Evolutionary conservation across 2,329 filamentous ascomycete species (phyloP).

Genomic region (Fusarium nygamai): DNA sequence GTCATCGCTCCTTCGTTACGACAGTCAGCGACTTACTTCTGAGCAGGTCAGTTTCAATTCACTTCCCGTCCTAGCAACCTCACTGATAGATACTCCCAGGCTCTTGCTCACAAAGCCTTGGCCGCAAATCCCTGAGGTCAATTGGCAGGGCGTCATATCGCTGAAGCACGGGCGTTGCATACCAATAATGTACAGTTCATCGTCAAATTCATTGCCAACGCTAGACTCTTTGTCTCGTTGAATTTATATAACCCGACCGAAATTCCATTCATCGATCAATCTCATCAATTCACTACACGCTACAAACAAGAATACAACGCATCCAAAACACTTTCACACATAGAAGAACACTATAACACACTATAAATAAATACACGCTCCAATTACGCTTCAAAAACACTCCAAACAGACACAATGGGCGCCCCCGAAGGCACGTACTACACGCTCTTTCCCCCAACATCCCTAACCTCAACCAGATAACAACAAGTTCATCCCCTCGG

Average conservation of each 20-base stretch:
- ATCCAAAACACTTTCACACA: neutral
- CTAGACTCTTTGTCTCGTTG: neutral
- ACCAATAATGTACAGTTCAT: neutral
- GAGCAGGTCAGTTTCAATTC: constrained; percentile 47
- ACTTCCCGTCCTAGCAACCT: neutral
- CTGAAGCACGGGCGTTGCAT: neutral
- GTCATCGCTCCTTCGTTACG: constrained; percentile 74
- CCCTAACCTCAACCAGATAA: neutral
- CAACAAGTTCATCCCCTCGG: neutral
- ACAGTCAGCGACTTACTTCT: constrained; percentile 75
- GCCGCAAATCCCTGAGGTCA: neutral
- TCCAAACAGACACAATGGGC: neutral
- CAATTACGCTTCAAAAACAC: neutral
- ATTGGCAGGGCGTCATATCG: neutral
- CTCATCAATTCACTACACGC: neutral
- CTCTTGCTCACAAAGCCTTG: constrained; percentile 37
- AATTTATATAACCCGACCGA: neutral
- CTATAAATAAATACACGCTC: neutral
- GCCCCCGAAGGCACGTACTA: neutral
- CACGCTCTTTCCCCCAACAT: accelerated
- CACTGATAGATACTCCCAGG: constrained; percentile 31
- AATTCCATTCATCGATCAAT: neutral
- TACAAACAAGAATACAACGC: neutral
- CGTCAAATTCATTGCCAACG: neutral
- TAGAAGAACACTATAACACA: neutral